Evolutionary conservation across 495 filamentous ascomycete genomes (phyloP).

Genomic region (Aspergillus baeticus): DNA sequence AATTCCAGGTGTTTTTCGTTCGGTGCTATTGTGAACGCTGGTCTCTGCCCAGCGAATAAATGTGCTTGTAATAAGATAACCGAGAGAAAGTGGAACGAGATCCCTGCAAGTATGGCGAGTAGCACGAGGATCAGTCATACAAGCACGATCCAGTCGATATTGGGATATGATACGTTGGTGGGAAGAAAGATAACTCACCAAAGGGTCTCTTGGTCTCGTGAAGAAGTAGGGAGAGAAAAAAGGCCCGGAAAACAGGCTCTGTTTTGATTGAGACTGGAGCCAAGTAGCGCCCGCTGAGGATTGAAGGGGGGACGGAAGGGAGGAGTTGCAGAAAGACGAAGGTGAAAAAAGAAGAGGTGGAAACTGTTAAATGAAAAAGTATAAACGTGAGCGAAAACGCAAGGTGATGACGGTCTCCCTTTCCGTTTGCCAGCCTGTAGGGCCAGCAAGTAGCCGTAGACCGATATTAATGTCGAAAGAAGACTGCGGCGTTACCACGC

Average conservation of each 20-base stretch:
- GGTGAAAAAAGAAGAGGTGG: conserved; percentile 24
- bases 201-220: background rate
- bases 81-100: conserved; percentile 8
- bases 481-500: conserved; percentile 43
- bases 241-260: conserved; percentile 13
- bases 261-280: conserved; percentile 22
- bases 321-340: conserved; percentile 22
- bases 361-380: conserved; percentile 28
- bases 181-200: conserved; percentile 7
- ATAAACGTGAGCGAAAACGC: conserved; percentile 27
- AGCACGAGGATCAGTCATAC: conserved; percentile 15
- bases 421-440: conserved; percentile 36
- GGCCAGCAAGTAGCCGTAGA: conserved; percentile 30
- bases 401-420: conserved; percentile 39
- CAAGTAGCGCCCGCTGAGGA: conserved; percentile 32
- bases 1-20: background rate
- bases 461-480: conserved; percentile 23
- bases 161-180: background rate
- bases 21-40: background rate
- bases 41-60: background rate
- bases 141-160: background rate
- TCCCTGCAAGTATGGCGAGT: conserved; percentile 7
- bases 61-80: background rate
- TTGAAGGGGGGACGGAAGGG: conserved; percentile 31
- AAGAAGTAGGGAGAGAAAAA: conserved; percentile 6